Conservation (phyloP, 1,284 basidiomycete species). For the Ganoderma lingzhi region DNA sequence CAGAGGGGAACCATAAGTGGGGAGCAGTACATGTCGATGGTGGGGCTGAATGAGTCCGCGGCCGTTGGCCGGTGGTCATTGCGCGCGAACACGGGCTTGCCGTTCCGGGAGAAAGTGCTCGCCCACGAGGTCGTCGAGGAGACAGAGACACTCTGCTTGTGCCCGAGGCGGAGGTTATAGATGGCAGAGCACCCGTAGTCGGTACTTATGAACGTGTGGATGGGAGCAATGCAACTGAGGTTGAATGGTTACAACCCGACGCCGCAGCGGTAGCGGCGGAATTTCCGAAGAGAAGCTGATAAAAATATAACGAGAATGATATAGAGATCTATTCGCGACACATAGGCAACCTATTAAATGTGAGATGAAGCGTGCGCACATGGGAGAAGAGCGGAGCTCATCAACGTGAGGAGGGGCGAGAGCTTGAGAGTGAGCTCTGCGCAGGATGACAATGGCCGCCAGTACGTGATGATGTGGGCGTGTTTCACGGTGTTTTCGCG, state of each 20-base stretch:
- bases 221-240: not conserved
- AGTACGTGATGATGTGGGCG: too few species aligned
- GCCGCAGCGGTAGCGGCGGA: not conserved
- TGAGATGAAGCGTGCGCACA: too few species aligned
- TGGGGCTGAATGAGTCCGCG: slow-evolving; percentile 51
- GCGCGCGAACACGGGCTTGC: slow-evolving; percentile 40
- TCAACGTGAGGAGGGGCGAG: too few species aligned
- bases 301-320: not conserved
- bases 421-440: too few species aligned
- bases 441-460: too few species aligned
- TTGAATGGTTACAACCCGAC: slow-evolving; percentile 6
- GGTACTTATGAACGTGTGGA: slow-evolving; percentile 14
- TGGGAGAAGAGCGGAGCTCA: too few species aligned
- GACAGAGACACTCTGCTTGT: slow-evolving; percentile 57
- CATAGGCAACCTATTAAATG: not conserved
- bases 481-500: too few species aligned
- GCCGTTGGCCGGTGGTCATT: slow-evolving; percentile 56
- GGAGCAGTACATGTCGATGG: slow-evolving; percentile 69
- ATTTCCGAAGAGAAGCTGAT: not conserved
- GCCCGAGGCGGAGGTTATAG: slow-evolving; percentile 40
- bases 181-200: slow-evolving; percentile 1
- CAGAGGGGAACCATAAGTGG: slow-evolving; percentile 84
- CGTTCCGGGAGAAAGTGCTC: slow-evolving; percentile 48
- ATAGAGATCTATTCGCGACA: not conserved
- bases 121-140: slow-evolving; percentile 62